Evolutionary conservation across 768 basidiomycete species (phyloP).

Genomic region (Sistotremastrum suecicum): DNA sequence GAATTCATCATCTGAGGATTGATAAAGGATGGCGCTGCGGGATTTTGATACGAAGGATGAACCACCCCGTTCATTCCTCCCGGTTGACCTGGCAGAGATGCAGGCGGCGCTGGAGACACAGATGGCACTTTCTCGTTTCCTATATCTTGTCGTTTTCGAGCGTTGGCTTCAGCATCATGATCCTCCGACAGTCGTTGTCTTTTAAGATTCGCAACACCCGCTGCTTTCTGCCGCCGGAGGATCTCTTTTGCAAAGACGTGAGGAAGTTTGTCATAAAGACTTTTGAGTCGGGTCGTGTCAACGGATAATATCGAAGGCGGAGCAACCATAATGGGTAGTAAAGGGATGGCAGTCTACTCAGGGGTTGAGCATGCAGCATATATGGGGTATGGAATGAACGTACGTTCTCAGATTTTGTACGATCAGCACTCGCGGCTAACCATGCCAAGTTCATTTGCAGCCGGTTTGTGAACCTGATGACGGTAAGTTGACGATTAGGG

Average conservation of each 20-base stretch:
- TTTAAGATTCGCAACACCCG: no score
- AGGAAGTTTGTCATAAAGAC: slow-evolving; percentile 49
- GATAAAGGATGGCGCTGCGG: no score
- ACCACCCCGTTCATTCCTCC: no score
- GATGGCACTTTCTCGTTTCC: no score
- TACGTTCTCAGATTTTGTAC: slow-evolving; percentile 30
- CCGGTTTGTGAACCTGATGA: slow-evolving; percentile 39
- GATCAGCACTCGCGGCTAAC: slow-evolving; percentile 57
- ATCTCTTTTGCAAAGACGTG: slow-evolving; percentile 49
- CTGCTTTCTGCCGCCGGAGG: slow-evolving; percentile 23
- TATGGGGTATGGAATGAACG: slow-evolving; percentile 10
- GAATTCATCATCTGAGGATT: no score
- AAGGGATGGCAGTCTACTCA: slow-evolving; percentile 3
- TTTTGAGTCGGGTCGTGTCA: slow-evolving; percentile 45
- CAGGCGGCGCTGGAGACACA: no score
- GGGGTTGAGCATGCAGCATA: slow-evolving; percentile 3
- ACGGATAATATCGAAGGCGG: slow-evolving; percentile 36
- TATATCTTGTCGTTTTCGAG: no score
- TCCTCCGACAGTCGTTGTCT: no score
- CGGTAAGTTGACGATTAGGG: background rate
- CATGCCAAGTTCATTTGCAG: slow-evolving; percentile 60
- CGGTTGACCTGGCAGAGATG: no score
- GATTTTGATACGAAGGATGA: no score
- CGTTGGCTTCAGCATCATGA: no score
- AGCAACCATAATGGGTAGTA: slow-evolving; percentile 42